Percentiles rank a stretch among this genome's conserved stretches.
Evolutionary conservation across 257 asterid species (phyloP).

Genomic region (Ehretia macrophylla): DNA sequence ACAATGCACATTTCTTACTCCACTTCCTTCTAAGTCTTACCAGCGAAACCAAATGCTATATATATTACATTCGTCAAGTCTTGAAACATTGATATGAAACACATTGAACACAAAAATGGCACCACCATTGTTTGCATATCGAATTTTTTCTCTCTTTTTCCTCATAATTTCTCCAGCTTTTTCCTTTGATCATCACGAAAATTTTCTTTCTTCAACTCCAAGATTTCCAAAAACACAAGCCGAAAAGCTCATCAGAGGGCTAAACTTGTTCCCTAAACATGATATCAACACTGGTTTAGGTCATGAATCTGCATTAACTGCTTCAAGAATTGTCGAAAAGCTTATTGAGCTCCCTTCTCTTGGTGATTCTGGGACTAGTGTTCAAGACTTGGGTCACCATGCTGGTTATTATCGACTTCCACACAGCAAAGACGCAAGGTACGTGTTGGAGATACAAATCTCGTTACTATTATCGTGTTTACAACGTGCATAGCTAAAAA

Average conservation of each 20-base stretch:
- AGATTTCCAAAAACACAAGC: constrained; percentile 24
- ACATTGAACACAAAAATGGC: constrained; percentile 4
- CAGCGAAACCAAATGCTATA: not conserved
- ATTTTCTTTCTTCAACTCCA: constrained; percentile 10
- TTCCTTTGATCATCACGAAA: constrained; percentile 10
- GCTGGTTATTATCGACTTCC: constrained; percentile 45
- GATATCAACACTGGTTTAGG: constrained; percentile 20
- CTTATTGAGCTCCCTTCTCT: constrained; percentile 13
- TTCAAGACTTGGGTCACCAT: constrained; percentile 38
- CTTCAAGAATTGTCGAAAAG: constrained; percentile 25
- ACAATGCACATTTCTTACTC: constrained; percentile 20
- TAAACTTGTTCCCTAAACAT: constrained; percentile 38
- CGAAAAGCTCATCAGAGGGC: constrained; percentile 28
- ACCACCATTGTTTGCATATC: constrained; percentile 1
- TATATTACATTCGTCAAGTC: not conserved
- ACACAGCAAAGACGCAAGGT: constrained; percentile 35
- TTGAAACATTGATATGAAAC: not conserved
- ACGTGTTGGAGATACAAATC: not conserved
- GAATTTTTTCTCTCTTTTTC: constrained; percentile 7
- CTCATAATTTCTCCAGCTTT: constrained; percentile 10
- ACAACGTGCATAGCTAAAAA: not conserved
- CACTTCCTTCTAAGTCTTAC: constrained; percentile 10
- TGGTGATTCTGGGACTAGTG: constrained; percentile 26
- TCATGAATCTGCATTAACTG: not conserved
- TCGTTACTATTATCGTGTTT: not conserved